Base-by-base conservation (phyloP, 192 early-diverging fungal species). In the Coemansia aciculifera region DNA sequence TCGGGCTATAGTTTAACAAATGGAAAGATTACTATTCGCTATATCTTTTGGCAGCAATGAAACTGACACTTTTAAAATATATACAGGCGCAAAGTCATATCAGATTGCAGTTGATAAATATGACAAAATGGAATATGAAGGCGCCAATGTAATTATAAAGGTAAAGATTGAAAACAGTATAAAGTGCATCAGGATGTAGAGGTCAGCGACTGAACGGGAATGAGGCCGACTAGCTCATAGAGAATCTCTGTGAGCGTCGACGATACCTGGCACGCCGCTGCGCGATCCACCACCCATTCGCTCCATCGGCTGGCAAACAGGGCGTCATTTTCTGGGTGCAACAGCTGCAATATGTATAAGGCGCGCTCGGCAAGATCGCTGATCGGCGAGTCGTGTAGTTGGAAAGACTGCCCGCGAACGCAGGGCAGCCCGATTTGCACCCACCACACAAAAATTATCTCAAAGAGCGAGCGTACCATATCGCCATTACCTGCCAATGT, bases 291-390 rank as follows among this genome's bases (percentile, higher is more conserved):
- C 9, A 73, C 67, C 78, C 78, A 81, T 21, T 69, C 70, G 24
- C 59, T 17, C 78, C 78, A 81, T 38, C 61, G 54, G 42, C 31
- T 34, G 17, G 73, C 73, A 75, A 82, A 82, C 40, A 67, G 34
- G 21, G 75, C 54, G 42, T 77, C 80, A 59, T 82, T 71, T 17
- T 72, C 80, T 0, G 75, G 75, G 34, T 82, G 80, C 54, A 82
- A 48, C 27, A 73, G 63, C 68, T 82, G 80, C 48, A 82, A 63
- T 24, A 82, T 73, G 43, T 74, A 72, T 52, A 82, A 66, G 3
- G 80, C 80, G 5, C 80, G 71, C 65, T 82, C 80, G 8, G 80
- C 80, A 46, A 82, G 65, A 19, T 82, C 80, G 59, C 52, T 61
- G 59, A 78, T 38, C 24, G 75, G 75, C 68, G 71, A 69, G 46